A percentile compares a stretch with the other conserved stretches of the same genome.
phyloP scores from a whole-genome alignment of 1,139 yeast genomes.

The Saccharomyces hybrid region DNA sequence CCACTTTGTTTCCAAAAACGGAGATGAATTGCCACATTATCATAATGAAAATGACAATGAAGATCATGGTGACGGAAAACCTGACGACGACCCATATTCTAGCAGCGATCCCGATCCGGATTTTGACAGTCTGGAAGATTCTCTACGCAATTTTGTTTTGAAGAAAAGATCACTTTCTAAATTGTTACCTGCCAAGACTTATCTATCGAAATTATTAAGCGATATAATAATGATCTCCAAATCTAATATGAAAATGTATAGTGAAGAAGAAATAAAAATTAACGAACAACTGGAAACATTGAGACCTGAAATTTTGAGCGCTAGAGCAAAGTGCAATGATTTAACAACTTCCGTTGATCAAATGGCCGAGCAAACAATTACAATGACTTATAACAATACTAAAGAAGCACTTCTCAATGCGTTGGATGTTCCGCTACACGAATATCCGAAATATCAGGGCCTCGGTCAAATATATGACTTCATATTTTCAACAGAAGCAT shows the following conservation, averaged over 20 bases:
- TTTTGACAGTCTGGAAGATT: slow-evolving; percentile 77
- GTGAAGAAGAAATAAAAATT: slow-evolving; percentile 41
- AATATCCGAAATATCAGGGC: slow-evolving; percentile 54
- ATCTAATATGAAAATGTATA: slow-evolving; percentile 52
- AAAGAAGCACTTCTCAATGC: slow-evolving; percentile 46
- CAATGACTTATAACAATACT: slow-evolving; percentile 55
- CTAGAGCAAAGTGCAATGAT: slow-evolving; percentile 44
- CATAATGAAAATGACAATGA: slow-evolving; percentile 35
- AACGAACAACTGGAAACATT: slow-evolving; percentile 45
- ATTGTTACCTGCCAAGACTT: slow-evolving; percentile 86
- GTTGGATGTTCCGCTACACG: slow-evolving; percentile 53
- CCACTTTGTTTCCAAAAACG: slow-evolving; percentile 78
- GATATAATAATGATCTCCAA: slow-evolving; percentile 59
- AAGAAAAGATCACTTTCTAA: slow-evolving; percentile 88
- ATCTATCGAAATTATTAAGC: slow-evolving; percentile 55
- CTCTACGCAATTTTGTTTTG: slow-evolving; percentile 75
- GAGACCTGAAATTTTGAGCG: slow-evolving; percentile 56
- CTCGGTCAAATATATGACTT: slow-evolving; percentile 60
- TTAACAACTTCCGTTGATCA: slow-evolving; percentile 55
- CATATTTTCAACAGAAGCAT: slow-evolving; percentile 61
- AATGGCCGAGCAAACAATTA: slow-evolving; percentile 54
- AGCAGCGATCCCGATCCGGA: slow-evolving; percentile 41
- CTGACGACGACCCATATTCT: slow-evolving; percentile 24
- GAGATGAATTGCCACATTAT: slow-evolving; percentile 34
- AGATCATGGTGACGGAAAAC: slow-evolving; percentile 38